Percentiles rank a stretch among this genome's conserved stretches.
phyloP scores from a whole-genome alignment of 768 basidiomycete genomes.

The Lentinula edodes region DNA sequence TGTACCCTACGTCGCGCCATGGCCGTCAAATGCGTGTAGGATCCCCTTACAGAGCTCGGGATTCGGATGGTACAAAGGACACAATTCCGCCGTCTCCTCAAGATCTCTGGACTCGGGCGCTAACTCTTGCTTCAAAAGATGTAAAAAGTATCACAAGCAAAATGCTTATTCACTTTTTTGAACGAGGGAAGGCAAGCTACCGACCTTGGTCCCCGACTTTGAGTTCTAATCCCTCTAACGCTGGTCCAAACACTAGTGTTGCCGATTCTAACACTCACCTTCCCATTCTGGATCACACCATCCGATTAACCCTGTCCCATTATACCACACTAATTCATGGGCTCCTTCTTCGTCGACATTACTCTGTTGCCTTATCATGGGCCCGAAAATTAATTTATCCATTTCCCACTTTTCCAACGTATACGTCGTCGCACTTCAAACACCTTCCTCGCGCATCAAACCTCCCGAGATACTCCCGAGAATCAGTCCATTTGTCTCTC shows the following conservation, averaged over 20 bases:
- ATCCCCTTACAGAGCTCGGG: too few species aligned
- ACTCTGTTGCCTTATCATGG: neutral
- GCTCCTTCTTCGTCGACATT: slow-evolving; percentile 2
- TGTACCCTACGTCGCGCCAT: neutral
- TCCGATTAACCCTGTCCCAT: slow-evolving; percentile 3
- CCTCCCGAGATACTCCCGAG: neutral
- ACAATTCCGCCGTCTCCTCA: neutral
- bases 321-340: slow-evolving; percentile 2
- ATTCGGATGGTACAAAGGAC: neutral
- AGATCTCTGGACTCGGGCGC: slow-evolving; percentile 2
- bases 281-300: neutral
- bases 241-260: neutral
- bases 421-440: neutral
- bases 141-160: neutral
- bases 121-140: slow-evolving; percentile 1
- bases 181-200: neutral
- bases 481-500: neutral
- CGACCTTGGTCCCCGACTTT: neutral
- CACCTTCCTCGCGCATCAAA: neutral
- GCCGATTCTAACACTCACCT: neutral
- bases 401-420: neutral
- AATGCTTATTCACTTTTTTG: neutral
- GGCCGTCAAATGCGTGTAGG: neutral
- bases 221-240: neutral
- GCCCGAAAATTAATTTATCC: neutral